Conservation (phyloP, 371 early-diverging fungal species). For the Mortierella sp. region DNA sequence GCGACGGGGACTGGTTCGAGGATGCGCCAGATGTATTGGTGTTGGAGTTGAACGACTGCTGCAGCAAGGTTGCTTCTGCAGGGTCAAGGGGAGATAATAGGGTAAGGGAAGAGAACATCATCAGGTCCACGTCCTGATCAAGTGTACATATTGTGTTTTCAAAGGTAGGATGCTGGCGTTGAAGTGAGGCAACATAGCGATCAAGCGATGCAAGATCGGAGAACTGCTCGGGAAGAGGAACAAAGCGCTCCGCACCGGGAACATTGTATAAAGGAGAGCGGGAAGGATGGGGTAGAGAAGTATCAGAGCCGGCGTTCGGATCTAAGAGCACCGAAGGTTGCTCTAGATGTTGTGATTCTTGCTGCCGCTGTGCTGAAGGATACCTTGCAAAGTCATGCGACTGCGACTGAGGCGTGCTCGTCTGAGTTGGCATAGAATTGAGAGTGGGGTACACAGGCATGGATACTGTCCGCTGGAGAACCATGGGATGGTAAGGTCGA, state of each 20-base stretch:
- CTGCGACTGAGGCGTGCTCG: not conserved
- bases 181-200: conserved; percentile 11
- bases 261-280: conserved; percentile 14
- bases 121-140: conserved; percentile 32
- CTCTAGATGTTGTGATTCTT: not conserved
- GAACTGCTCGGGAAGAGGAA: conserved; percentile 13
- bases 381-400: not conserved
- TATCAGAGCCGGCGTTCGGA: not conserved
- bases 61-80: not conserved
- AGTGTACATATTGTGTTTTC: conserved; percentile 20
- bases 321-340: not conserved
- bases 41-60: not conserved
- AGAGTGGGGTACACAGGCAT: conserved; percentile 15
- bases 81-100: not conserved
- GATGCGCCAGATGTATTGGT: not conserved
- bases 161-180: conserved; percentile 11
- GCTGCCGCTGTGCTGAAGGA: not conserved
- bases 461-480: conserved; percentile 15
- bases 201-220: conserved; percentile 6
- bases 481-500: conserved; percentile 33
- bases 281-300: conserved; percentile 8
- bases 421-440: conserved; percentile 1
- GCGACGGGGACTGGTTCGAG: conserved; percentile 12
- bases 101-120: conserved; percentile 28
- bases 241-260: conserved; percentile 22